Evolutionary conservation across 305 asterid genomes (phyloP).

Genomic region (Fraxinus albicans): DNA sequence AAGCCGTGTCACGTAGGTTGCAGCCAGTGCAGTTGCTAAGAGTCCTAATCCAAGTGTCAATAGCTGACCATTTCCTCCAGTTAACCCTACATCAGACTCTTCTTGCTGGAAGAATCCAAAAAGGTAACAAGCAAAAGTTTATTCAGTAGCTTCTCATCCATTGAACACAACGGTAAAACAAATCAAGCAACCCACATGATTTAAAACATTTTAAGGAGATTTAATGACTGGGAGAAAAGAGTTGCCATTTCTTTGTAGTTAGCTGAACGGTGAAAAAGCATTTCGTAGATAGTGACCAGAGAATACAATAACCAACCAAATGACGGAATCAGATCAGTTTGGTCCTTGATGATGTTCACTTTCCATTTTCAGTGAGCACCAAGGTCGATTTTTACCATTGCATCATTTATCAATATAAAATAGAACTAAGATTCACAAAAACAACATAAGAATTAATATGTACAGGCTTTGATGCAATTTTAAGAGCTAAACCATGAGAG

Average conservation of each 20-base stretch:
- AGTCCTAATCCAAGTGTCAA: constrained; percentile 83
- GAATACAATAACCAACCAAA: not conserved
- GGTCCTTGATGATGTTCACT: not conserved
- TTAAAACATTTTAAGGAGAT: not conserved
- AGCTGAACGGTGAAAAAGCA: not conserved
- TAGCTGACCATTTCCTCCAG: constrained; percentile 71
- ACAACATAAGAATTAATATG: not conserved
- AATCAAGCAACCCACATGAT: not conserved
- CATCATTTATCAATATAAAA: not conserved
- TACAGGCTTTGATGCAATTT: not conserved
- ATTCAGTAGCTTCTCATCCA: not conserved
- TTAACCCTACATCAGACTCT: constrained; percentile 59
- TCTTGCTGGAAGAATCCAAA: constrained; percentile 62
- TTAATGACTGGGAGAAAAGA: not conserved
- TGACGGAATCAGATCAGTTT: not conserved
- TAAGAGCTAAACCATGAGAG: not conserved
- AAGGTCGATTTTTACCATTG: not conserved
- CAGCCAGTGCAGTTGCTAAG: constrained; percentile 76
- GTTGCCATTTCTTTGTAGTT: not conserved
- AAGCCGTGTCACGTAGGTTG: constrained; percentile 73
- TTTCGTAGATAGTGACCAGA: not conserved
- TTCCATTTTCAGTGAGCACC: not conserved
- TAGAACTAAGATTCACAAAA: not conserved
- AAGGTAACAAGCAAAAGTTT: constrained; percentile 9
- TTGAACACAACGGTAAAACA: not conserved